phyloP scores from a whole-genome alignment of 768 basidiomycete species.

The Ramaria sp. region DNA sequence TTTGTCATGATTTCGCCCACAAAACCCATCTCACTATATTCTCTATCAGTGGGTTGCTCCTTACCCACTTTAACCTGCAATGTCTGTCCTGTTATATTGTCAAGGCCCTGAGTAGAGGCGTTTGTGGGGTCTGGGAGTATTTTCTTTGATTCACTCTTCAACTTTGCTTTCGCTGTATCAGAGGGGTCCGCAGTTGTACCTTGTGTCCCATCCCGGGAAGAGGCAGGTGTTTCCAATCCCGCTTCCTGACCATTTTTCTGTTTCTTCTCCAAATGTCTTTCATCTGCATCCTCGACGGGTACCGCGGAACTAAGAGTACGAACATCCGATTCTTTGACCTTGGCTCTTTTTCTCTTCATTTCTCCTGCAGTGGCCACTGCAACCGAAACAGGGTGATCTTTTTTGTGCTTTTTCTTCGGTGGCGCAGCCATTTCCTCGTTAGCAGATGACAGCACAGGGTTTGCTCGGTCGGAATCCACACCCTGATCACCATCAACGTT shows the following conservation, averaged over 20 bases:
- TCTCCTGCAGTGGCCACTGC: background rate
- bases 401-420: constrained; percentile 20
- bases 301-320: background rate
- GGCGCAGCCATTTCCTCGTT: background rate
- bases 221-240: background rate
- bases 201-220: background rate
- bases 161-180: background rate
- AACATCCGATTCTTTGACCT: background rate
- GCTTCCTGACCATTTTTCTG: constrained; percentile 9
- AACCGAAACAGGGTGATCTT: constrained; percentile 10
- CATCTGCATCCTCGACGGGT: background rate
- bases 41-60: background rate
- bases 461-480: background rate
- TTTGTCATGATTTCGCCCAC: background rate
- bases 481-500: background rate
- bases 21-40: background rate
- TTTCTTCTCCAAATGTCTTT: background rate
- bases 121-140: background rate
- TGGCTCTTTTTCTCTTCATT: background rate
- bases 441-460: background rate
- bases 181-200: background rate
- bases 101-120: background rate
- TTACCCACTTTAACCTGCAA: background rate
- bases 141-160: background rate
- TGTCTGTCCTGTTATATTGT: background rate